A percentile compares a stretch with the other conserved stretches of the same genome.
These are phyloP conservation scores for Aphanomyces cochlioides DNA, from an alignment of 352 stramenopile species.

Conservation along the genomic window DNA sequence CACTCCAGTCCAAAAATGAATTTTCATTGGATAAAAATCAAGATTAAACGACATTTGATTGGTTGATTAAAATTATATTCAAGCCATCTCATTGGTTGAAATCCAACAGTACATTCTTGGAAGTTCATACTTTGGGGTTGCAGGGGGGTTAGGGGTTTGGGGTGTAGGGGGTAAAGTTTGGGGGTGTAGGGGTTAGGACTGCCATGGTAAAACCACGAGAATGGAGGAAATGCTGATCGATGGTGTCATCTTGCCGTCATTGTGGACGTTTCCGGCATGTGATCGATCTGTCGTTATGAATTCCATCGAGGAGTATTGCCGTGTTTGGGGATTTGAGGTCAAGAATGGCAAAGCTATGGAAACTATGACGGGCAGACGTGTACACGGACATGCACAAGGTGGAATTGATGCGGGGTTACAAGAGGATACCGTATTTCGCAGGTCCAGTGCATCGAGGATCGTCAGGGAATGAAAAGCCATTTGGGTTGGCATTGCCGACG, in stretches of 20 bases:
- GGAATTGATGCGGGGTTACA: neutral
- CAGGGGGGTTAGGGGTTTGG: neutral
- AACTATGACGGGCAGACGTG: too few relatives aligned
- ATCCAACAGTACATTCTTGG: neutral
- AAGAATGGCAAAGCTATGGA: too few relatives aligned
- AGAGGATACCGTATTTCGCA: conserved; percentile 52
- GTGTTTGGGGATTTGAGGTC: too few relatives aligned
- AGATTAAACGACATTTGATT: neutral
- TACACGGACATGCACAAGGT: neutral
- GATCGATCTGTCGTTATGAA: too few relatives aligned
- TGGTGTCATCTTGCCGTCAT: too few relatives aligned
- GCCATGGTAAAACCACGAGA: too few relatives aligned
- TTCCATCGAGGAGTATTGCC: too few relatives aligned
- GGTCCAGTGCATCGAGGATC: conserved; percentile 63
- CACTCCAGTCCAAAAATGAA: too few relatives aligned
- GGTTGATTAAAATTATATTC: too few relatives aligned
- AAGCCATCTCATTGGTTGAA: neutral
- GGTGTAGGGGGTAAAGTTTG: neutral
- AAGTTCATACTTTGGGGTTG: neutral
- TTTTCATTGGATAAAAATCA: conserved; percentile 3
- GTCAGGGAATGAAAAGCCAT: conserved; percentile 62
- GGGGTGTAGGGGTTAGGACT: too few relatives aligned
- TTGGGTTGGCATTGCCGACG: conserved; percentile 70
- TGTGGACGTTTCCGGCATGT: too few relatives aligned
- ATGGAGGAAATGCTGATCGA: too few relatives aligned